Conservation (phyloP, 805 yeast species). For the Wickerhamiella sergipiensis region DNA sequence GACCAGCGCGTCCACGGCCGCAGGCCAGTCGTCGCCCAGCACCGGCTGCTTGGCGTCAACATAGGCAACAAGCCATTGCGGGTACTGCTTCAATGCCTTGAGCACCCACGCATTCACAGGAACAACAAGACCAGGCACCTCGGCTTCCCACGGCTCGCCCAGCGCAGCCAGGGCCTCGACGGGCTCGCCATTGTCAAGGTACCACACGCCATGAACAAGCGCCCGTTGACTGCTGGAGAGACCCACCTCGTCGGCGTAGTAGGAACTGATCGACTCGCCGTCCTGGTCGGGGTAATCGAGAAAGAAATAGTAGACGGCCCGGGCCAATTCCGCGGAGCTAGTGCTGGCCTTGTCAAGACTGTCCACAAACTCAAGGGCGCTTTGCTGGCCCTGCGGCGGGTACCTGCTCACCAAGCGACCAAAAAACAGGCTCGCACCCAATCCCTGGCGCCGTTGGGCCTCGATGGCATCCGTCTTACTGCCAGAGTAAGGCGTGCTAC, state of each 20-base stretch:
- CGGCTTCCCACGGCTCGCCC: conserved; percentile 2
- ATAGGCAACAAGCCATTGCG: conserved; percentile 1
- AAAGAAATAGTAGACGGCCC: not conserved
- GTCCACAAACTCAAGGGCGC: not conserved
- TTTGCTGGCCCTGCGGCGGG: not conserved
- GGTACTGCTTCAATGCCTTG: not conserved
- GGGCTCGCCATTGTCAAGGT: not conserved
- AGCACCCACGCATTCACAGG: not conserved
- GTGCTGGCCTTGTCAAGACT: not conserved
- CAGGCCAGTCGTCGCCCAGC: not conserved
- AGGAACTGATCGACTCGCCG: not conserved
- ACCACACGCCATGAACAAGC: conserved; percentile 5
- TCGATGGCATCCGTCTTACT: not conserved
- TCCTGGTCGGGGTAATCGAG: not conserved
- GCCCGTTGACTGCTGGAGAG: conserved; percentile 3
- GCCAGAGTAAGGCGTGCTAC: not conserved
- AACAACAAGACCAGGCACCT: not conserved
- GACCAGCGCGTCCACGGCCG: not conserved
- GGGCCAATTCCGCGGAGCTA: not conserved
- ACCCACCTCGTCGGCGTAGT: not conserved
- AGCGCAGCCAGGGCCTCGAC: not conserved
- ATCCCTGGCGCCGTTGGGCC: not conserved
- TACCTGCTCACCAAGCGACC: not conserved
- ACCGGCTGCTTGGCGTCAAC: conserved; percentile 2
- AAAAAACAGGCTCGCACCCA: not conserved